phyloP scores from a whole-genome alignment of 2,329 filamentous ascomycete species.

The Penicillium sp. region DNA sequence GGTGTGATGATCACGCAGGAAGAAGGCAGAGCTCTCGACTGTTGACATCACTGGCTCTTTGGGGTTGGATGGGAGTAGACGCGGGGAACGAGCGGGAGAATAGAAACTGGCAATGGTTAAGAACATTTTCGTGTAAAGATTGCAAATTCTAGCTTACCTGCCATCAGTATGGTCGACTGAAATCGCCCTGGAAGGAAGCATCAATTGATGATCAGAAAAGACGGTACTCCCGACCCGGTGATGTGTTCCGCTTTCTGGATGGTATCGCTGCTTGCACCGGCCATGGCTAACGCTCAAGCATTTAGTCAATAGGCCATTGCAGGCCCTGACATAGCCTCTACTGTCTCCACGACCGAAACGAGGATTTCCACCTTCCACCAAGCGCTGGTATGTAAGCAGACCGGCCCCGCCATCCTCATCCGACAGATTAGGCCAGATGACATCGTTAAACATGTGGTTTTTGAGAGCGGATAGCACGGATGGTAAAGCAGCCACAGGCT shows the following conservation, averaged over 20 bases:
- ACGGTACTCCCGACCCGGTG: slow-evolving; percentile 54
- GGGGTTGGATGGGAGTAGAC: slow-evolving; percentile 10
- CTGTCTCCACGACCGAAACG: slow-evolving; percentile 76
- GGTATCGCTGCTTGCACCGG: slow-evolving; percentile 72
- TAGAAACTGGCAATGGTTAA: slow-evolving; percentile 26
- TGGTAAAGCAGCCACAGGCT: slow-evolving; percentile 80
- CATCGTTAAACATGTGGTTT: slow-evolving; percentile 92
- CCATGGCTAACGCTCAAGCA: slow-evolving; percentile 87
- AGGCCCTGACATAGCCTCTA: slow-evolving; percentile 82
- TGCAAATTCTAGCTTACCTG: slow-evolving; percentile 25
- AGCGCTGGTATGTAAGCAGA: slow-evolving; percentile 81
- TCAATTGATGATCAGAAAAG: slow-evolving; percentile 47
- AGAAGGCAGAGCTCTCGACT: slow-evolving; percentile 83
- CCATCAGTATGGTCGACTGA: slow-evolving; percentile 34
- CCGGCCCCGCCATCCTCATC: slow-evolving; percentile 95
- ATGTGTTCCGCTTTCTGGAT: slow-evolving; percentile 49
- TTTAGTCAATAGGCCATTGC: slow-evolving; percentile 84
- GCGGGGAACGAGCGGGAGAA: slow-evolving; percentile 33
- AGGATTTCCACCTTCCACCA: slow-evolving; percentile 84
- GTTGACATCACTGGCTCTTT: slow-evolving; percentile 28
- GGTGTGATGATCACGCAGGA: slow-evolving; percentile 73
- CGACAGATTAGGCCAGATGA: slow-evolving; percentile 96
- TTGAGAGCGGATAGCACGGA: slow-evolving; percentile 91
- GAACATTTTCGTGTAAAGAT: not conserved
- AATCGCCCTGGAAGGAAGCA: slow-evolving; percentile 42